A percentile compares a stretch with the other conserved stretches of the same genome.
Conservation (phyloP, 2,329 filamentous ascomycete species). For the Cladophialophora psammophila region DNA sequence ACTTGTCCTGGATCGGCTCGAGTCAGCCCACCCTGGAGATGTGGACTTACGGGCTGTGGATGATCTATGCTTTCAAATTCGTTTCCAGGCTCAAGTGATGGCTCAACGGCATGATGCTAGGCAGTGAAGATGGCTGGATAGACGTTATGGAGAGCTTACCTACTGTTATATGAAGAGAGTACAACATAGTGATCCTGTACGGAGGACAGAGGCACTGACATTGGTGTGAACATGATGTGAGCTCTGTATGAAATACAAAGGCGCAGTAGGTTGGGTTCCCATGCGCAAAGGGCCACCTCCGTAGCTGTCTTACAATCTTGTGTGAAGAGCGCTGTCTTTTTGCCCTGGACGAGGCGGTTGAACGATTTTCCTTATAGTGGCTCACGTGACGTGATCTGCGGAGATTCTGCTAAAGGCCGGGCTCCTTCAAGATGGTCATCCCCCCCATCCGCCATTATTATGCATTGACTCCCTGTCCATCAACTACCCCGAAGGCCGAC, state of each 20-base stretch:
- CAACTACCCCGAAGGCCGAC: slow-evolving; percentile 9
- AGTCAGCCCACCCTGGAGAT: slow-evolving; percentile 16
- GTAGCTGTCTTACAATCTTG: not conserved
- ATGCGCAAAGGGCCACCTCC: not conserved
- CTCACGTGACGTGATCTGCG: not conserved
- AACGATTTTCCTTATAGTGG: not conserved
- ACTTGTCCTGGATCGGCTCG: slow-evolving; percentile 29
- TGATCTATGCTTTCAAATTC: slow-evolving; percentile 39
- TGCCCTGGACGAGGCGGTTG: not conserved
- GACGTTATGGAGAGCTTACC: not conserved
- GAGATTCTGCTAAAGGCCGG: slow-evolving; percentile 24
- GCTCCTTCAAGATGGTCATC: slow-evolving; percentile 13
- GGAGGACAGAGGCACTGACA: not conserved
- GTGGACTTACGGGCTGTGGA: slow-evolving; percentile 36
- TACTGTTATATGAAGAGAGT: not conserved
- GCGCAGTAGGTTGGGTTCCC: too few relatives aligned
- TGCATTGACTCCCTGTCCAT: not conserved
- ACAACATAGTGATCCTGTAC: not conserved
- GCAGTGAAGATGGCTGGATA: not conserved
- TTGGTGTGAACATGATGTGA: not conserved
- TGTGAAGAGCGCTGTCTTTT: not conserved
- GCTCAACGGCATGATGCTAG: slow-evolving; percentile 16
- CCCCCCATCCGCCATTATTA: slow-evolving; percentile 3
- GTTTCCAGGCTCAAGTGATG: slow-evolving; percentile 34
- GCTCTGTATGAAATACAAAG: not conserved